These are phyloP conservation scores for Pichia heedii DNA, from an alignment of 805 yeast genomes.

Conservation along the genomic window DNA sequence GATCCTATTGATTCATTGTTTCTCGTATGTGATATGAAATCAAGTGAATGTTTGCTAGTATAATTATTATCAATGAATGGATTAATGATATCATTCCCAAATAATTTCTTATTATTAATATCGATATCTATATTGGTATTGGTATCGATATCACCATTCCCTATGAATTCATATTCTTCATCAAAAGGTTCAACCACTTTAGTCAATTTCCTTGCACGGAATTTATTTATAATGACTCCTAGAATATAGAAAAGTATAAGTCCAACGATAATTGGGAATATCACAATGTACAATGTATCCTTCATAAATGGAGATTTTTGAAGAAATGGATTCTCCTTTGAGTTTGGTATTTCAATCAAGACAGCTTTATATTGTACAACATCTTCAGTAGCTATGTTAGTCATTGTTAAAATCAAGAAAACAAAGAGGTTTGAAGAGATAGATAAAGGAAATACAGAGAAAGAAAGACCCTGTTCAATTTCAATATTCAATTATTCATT, in stretches of 20 bases:
- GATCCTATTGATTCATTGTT: constrained; percentile 6
- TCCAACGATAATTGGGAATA: constrained; percentile 21
- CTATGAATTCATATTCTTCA: constrained; percentile 9
- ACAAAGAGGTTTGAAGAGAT: no score
- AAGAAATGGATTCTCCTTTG: constrained; percentile 19
- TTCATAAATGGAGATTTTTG: constrained; percentile 12
- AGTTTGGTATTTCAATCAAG: constrained; percentile 4
- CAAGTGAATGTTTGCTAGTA: constrained; percentile 1
- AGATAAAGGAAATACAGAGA: no score
- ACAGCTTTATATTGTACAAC: background rate
- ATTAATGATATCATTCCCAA: constrained; percentile 1
- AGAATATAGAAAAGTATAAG: constrained; percentile 17
- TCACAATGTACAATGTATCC: constrained; percentile 23
- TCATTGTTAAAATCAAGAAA: no score
- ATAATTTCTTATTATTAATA: no score
- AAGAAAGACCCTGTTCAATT: no score
- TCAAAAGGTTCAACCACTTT: constrained; percentile 11
- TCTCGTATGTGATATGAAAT: constrained; percentile 5
- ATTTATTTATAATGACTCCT: constrained; percentile 15
- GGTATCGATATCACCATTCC: background rate
- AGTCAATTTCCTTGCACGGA: constrained; percentile 19
- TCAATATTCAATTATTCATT: no score
- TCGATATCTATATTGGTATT: no score
- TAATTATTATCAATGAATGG: constrained; percentile 3
- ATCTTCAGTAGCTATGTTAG: background rate